Percentiles rank a stretch among this genome's conserved stretches.
Conservation (phyloP, 1,139 yeast species). For the Candida smagusa region DNA sequence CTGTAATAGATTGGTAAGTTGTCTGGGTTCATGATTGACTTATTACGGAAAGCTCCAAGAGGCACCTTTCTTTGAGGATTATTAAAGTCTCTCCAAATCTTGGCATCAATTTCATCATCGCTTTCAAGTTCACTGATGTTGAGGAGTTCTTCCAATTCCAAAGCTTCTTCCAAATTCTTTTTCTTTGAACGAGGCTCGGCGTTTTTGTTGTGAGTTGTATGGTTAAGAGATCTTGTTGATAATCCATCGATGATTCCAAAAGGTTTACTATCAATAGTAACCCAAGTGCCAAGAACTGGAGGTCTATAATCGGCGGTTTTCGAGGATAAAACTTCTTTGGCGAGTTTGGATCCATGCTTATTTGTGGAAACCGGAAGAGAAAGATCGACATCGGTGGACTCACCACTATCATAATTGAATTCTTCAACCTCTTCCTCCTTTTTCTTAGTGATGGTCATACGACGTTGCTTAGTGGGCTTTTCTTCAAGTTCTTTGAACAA, state of each 20-base stretch:
- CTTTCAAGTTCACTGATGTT: slow-evolving; percentile 88
- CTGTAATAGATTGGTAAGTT: slow-evolving; percentile 23
- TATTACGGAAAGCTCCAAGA: slow-evolving; percentile 83
- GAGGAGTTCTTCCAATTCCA: slow-evolving; percentile 80
- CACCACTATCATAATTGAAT: slow-evolving; percentile 54
- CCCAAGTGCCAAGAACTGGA: slow-evolving; percentile 91
- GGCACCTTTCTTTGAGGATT: slow-evolving; percentile 62
- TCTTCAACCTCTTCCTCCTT: slow-evolving; percentile 15
- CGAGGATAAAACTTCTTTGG: slow-evolving; percentile 85
- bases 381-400: slow-evolving; percentile 89
- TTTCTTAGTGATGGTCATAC: slow-evolving; percentile 8
- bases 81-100: slow-evolving; percentile 53
- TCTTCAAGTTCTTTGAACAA: slow-evolving; percentile 15
- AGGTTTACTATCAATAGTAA: slow-evolving; percentile 73
- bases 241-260: slow-evolving; percentile 93
- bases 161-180: slow-evolving; percentile 46
- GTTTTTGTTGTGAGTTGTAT: slow-evolving; percentile 9
- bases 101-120: slow-evolving; percentile 56
- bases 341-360: slow-evolving; percentile 67
- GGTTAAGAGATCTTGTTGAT: slow-evolving; percentile 68
- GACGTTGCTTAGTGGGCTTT: slow-evolving; percentile 10
- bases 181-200: slow-evolving; percentile 20
- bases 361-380: slow-evolving; percentile 64
- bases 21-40: slow-evolving; percentile 45
- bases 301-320: slow-evolving; percentile 84